Conservation (phyloP, 306 rosid genomes). For the Malus sylvestris region DNA sequence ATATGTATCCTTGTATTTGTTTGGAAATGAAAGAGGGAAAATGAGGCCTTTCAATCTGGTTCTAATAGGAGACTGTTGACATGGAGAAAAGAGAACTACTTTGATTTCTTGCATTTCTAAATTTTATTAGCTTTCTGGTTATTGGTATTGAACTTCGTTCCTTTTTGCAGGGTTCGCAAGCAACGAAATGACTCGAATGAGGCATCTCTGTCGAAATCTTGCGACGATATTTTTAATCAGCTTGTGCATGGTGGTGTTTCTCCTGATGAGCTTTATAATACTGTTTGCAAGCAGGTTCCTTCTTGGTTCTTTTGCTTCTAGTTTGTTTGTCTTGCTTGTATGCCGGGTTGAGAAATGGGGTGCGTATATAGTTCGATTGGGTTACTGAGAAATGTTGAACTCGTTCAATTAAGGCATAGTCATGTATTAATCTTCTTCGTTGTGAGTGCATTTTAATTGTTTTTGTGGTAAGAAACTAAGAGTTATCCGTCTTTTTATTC, state of each 20-base stretch:
- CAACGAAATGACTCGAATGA: slow-evolving; percentile 32
- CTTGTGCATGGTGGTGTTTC: slow-evolving; percentile 70
- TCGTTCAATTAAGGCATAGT: neutral
- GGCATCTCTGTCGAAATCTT: slow-evolving; percentile 60
- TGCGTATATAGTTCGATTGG: neutral
- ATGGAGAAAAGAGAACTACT: neutral
- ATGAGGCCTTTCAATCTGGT: too few relatives aligned
- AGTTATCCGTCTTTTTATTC: neutral
- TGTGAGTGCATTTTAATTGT: neutral
- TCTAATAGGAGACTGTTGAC: neutral
- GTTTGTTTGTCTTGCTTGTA: neutral
- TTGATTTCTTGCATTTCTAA: neutral
- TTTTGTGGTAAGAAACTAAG: neutral
- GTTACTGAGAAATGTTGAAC: neutral
- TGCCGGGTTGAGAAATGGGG: neutral
- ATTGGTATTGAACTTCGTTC: neutral
- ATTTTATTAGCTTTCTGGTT: neutral
- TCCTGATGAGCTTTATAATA: slow-evolving; percentile 64
- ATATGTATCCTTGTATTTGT: too few relatives aligned
- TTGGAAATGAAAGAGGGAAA: too few relatives aligned
- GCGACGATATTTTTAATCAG: slow-evolving; percentile 77
- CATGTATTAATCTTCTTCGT: neutral
- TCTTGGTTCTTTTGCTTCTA: neutral
- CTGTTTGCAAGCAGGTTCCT: slow-evolving; percentile 86
- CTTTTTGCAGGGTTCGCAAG: slow-evolving; percentile 66